Base-by-base conservation (phyloP, 305 asterid species). In the Rubia tinctorum region DNA sequence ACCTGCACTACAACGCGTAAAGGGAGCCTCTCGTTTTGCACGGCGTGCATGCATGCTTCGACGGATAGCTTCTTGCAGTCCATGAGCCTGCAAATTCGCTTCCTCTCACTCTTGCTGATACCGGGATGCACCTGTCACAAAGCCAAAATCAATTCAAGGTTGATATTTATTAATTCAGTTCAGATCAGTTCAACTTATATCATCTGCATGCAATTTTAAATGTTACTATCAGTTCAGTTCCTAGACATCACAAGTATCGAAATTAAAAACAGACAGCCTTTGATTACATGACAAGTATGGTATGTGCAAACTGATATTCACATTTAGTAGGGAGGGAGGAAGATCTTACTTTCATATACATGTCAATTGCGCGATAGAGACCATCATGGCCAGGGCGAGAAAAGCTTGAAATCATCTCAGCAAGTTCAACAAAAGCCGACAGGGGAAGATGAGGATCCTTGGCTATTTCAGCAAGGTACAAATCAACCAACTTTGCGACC, bases 61-160 rank as follows among this genome's bases (percentile, higher is more conserved):
- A 88, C 95, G 0, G 98, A 90, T 71, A 95, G 96, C 78, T 92
- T 92, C 86, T 92, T 95, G 88, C 99, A 95, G 86, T 95, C 99
- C 86, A 95, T 86, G 49, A 92, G 83, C 81, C 86, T 75, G 82
- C 98, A 89, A 75, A 95, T 84, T 68, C 73, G 79, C 87, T 95
- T 95, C 80, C 98, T 78, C 66, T 95, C 99, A 17, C 90, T 90
- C 89, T 92, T 95, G 81, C 89, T 83, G 81, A 95, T 88, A 69
- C 91, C 87, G 18, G 96, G 88, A 77, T 95, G 99, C 82, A 82
- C 96, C 99, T 92, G 80, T 64, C 69, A 13, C n/a, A 80, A 39
- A 68, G 60, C 44, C n/a, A n/a, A n/a, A n/a, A n/a, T n/a, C n/a
- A n/a, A n/a, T n/a, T n/a, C n/a, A n/a, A n/a, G n/a, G n/a, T n/a